Evolutionary conservation across 2,329 filamentous ascomycete species (phyloP), one percentile per base, ranked within the genome.

Genomic region (Fusarium staphyleae): DNA sequence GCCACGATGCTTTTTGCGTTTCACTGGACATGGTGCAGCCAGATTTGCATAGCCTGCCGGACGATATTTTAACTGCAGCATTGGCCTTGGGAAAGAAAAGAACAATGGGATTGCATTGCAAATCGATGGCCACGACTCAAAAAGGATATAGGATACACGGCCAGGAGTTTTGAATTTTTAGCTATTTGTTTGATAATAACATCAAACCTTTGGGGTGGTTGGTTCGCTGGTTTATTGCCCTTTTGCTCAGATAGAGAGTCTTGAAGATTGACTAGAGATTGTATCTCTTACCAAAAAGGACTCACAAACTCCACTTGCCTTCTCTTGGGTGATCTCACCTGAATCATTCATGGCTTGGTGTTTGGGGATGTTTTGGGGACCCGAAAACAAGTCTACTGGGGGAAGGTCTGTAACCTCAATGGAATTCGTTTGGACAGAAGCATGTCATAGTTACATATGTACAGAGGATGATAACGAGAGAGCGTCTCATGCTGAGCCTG

Each of bases 81-180:
- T 61, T 47, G 51, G 47, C 48, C 47, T 52, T 43, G 36, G 53
- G 52, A 50, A 60, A 66, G 58, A 57, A 48, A 61, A 67, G 60
- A 65, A 63, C 32, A 46, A 40, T 19, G 46, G 58, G 54, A 48
- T 56, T 57, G 60, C 52, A 62, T 64, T 52, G 55, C 61, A 55
- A 51, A 57, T 63, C 55, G 59, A 58, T 55, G 59, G 63, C 55
- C 55, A 56, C 60, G 62, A 52, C 44, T 56, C 53, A 66, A 67
- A 62, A 67, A 66, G 65, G 65, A 63, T 62, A 67, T 65, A 66
- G 65, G 65, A 67, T 68, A 67, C 60, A 67, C 55, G 63, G 65
- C 62, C 57, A 55, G 65, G 65, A 66, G 65, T 67, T 67, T 57
- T 60, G 37, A 48, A n/a, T 54, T 48, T 46, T 46, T 13, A 16